Conservation (phyloP, 805 yeast genomes). For the Kodamaea neixiangensis region DNA sequence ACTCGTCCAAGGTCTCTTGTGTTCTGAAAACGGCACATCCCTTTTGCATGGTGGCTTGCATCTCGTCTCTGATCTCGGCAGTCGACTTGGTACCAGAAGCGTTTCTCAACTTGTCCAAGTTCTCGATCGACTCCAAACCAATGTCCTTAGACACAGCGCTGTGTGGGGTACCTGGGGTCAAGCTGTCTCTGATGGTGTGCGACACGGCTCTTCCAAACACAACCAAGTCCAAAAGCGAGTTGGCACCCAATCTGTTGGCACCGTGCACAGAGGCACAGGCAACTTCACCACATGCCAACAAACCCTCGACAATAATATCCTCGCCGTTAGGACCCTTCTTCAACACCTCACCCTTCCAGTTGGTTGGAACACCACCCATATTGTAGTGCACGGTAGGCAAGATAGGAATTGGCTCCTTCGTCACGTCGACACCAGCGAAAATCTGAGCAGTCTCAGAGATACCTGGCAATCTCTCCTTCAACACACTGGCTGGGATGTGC, state of each 20-base stretch:
- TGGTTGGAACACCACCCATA: conserved; percentile 99
- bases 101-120: conserved; percentile 84
- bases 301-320: conserved; percentile 89
- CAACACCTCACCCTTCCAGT: conserved; percentile 93
- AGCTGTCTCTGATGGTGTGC: conserved; percentile 80
- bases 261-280: conserved; percentile 99
- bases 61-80: conserved; percentile 82
- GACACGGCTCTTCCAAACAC: conserved; percentile 99
- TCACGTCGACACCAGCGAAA: conserved; percentile 98
- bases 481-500: conserved; percentile 88
- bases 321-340: conserved; percentile 83
- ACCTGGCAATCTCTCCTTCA: conserved; percentile 97
- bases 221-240: conserved; percentile 92
- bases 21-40: conserved; percentile 97
- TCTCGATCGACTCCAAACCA: conserved; percentile 87
- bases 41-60: conserved; percentile 96
- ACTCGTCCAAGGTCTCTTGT: conserved; percentile 87
- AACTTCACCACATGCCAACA: conserved; percentile 97
- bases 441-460: conserved; percentile 97
- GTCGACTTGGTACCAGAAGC: conserved; percentile 83
- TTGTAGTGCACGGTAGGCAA: conserved; percentile 98
- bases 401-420: conserved; percentile 98
- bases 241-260: conserved; percentile 98
- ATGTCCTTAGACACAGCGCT: conserved; percentile 80
- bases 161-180: conserved; percentile 88